These are phyloP conservation scores for Vararia minispora DNA, from an alignment of 768 basidiomycete genomes.

Conservation along the genomic window DNA sequence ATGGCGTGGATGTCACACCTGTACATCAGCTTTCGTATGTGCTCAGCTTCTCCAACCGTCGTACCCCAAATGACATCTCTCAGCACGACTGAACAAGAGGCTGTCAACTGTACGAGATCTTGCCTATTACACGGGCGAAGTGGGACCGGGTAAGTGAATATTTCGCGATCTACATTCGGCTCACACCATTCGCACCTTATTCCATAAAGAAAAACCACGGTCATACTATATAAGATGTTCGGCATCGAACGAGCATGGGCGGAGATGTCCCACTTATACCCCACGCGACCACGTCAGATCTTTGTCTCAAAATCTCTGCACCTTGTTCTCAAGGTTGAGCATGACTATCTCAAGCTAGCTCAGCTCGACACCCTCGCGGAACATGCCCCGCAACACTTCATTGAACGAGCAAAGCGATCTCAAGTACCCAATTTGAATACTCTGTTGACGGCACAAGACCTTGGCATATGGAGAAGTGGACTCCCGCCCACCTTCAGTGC, in stretches of 20 bases:
- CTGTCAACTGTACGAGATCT: constrained; percentile 8
- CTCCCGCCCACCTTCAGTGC: constrained; percentile 45
- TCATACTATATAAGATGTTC: constrained; percentile 69
- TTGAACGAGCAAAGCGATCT: constrained; percentile 13
- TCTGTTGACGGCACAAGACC: constrained; percentile 32
- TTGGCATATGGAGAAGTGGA: constrained; percentile 27
- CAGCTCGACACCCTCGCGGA: constrained; percentile 29
- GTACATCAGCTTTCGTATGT: no score
- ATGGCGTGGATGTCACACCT: no score
- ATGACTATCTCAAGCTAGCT: constrained; percentile 45
- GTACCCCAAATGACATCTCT: no score
- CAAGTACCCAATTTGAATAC: constrained; percentile 13
- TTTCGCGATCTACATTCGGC: no score
- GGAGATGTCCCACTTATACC: constrained; percentile 21
- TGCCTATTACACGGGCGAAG: constrained; percentile 33
- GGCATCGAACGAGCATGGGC: constrained; percentile 49
- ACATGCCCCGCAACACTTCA: constrained; percentile 28
- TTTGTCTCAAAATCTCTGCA: constrained; percentile 64
- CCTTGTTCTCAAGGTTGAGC: constrained; percentile 57
- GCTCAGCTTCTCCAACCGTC: no score
- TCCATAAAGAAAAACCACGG: constrained; percentile 52
- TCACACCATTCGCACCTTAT: no score
- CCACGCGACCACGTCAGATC: constrained; percentile 52
- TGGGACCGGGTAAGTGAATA: constrained; percentile 51
- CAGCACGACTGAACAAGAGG: constrained; percentile 8